phyloP scores from a whole-genome alignment of 345 rosid species.

The Hibiscus tridactylites region DNA sequence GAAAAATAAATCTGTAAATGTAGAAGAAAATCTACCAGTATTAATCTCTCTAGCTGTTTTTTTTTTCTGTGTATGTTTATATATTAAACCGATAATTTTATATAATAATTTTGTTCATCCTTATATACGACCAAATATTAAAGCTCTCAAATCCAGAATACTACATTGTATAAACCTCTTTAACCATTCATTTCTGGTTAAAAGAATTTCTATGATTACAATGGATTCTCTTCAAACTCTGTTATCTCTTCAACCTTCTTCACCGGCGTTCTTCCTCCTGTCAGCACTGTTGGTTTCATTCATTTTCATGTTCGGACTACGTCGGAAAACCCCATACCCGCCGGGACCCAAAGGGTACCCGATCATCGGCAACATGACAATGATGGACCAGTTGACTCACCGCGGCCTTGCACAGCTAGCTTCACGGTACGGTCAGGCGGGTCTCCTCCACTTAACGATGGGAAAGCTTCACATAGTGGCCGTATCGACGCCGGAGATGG shows the following conservation, averaged over 20 bases:
- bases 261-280: background rate
- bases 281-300: background rate
- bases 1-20: too few relatives aligned
- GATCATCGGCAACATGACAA: constrained; percentile 54
- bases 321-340: constrained; percentile 37
- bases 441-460: constrained; percentile 31
- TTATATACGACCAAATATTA: too few relatives aligned
- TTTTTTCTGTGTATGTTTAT: too few relatives aligned
- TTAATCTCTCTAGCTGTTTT: too few relatives aligned
- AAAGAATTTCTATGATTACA: background rate
- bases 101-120: too few relatives aligned
- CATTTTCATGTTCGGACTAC: background rate
- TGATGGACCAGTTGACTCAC: constrained; percentile 66
- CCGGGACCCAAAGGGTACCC: constrained; percentile 84
- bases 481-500: constrained; percentile 57
- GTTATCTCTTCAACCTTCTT: background rate
- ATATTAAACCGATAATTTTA: too few relatives aligned
- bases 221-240: constrained; percentile 1
- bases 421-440: constrained; percentile 41
- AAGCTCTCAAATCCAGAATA: too few relatives aligned
- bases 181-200: too few relatives aligned
- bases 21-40: too few relatives aligned
- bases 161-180: too few relatives aligned
- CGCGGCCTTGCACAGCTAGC: constrained; percentile 63
- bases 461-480: constrained; percentile 47